Base-by-base conservation (phyloP, 73 alveolate genomes). In the Tetrahymena malaccensis region DNA sequence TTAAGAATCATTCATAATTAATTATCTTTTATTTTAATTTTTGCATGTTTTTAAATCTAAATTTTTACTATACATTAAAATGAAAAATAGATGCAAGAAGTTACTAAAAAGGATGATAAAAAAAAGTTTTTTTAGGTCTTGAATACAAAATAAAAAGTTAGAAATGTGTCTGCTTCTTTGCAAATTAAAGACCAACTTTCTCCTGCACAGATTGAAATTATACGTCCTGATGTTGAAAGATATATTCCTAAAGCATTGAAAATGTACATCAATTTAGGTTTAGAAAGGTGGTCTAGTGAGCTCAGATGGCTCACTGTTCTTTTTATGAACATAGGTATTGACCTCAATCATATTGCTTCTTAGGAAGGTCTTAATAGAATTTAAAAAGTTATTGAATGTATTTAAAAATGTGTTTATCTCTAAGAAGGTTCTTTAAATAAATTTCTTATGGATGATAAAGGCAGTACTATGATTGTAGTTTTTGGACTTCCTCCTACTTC, bases 401-500 rank as follows among this genome's bases (percentile, higher is more conserved):
- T 98, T 21, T 97, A 98, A 96, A 95, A 97, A 94, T 94, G 97
- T 55, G 98, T 98, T n/a, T 98, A 98, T 96, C 89, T 98, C 89
- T 93, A 97, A 89, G 99, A 98, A 94, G 99, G 99, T 25, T 95
- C 98, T 57, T 94, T 98, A 94, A 98, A 98, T 96, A 98, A 98
- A 94, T 98, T 98, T 55, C 98, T 98, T 21, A 98, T 98, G 99
- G 98, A 98, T 97, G 99, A 98, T 97, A 96, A 94, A 85, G 99
- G 99, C 25, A 95, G 98, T 22, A 96, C 98, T 31, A 95, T 98
- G 94, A 96, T 98, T 84, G 96, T 98, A 40, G 96, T 98, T 85
- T 98, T 99, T 98, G 99, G 99, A 1, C 97, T 98, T 33, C 99
- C 99, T 35, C 99, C 99, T 15, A 95, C 98, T 55, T 94, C 99